These are phyloP conservation scores for Mollisia scopiformis DNA, from an alignment of 2,329 filamentous ascomycete genomes.

Conservation along the genomic window DNA sequence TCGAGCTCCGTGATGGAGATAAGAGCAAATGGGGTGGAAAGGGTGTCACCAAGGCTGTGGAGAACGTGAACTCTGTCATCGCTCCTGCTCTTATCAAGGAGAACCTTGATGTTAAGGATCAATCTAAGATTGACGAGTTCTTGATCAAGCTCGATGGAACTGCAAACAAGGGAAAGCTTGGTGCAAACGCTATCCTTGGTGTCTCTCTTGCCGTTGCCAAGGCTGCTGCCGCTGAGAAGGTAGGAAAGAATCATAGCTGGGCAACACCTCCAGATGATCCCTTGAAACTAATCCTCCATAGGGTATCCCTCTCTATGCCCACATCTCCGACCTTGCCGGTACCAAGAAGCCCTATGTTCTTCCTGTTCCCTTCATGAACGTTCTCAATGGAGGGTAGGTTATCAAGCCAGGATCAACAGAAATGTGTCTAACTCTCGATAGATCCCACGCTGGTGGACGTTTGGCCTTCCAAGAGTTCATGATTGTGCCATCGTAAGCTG, in stretches of 20 bases:
- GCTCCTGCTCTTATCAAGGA: constrained; percentile 82
- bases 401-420: not conserved
- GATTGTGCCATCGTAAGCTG: constrained; percentile 80
- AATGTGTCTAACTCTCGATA: constrained; percentile 37
- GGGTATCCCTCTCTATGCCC: constrained; percentile 83
- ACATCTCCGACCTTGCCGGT: constrained; percentile 84
- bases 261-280: constrained; percentile 4
- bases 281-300: constrained; percentile 31
- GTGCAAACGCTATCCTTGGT: constrained; percentile 87
- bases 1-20: constrained; percentile 89
- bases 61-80: constrained; percentile 83
- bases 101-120: constrained; percentile 83
- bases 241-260: too few relatives aligned
- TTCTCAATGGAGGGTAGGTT: constrained; percentile 72
- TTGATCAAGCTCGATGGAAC: constrained; percentile 85
- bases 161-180: constrained; percentile 83
- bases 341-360: constrained; percentile 93
- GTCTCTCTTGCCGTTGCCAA: constrained; percentile 85
- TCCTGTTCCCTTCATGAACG: constrained; percentile 91
- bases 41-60: constrained; percentile 83
- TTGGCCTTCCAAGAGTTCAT: constrained; percentile 97
- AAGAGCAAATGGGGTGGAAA: constrained; percentile 86
- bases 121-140: constrained; percentile 82
- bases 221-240: constrained; percentile 87
- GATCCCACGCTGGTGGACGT: constrained; percentile 96